Conservation (phyloP, 1,284 basidiomycete genomes). For the Moniliophthora roreri region DNA sequence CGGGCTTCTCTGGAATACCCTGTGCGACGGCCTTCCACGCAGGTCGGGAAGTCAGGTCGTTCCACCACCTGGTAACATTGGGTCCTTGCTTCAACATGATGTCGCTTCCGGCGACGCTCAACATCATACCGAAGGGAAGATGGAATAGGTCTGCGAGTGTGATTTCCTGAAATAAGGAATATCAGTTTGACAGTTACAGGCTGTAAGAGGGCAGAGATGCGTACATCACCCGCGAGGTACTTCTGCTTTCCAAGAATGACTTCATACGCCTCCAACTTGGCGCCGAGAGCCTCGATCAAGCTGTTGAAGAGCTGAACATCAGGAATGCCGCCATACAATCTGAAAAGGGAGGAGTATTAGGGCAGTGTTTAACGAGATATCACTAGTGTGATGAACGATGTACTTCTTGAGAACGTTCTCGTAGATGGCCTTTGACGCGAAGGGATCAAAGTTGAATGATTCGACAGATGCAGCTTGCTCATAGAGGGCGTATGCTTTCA, state of each 20-base stretch:
- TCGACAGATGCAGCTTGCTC: constrained; percentile 60
- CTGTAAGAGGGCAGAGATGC: constrained; percentile 12
- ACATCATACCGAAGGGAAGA: background rate
- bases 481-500: constrained; percentile 40
- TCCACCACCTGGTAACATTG: constrained; percentile 5
- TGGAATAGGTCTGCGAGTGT: background rate
- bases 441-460: constrained; percentile 48
- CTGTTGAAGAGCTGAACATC: constrained; percentile 26
- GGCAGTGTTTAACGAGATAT: background rate
- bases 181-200: background rate
- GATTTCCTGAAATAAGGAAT: background rate
- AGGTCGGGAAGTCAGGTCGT: background rate
- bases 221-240: constrained; percentile 51
- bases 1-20: background rate
- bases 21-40: background rate
- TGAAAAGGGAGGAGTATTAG: constrained; percentile 8
- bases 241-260: constrained; percentile 48
- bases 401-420: constrained; percentile 46
- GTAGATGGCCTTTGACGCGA: constrained; percentile 34
- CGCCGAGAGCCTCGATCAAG: constrained; percentile 28
- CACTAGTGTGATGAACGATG: background rate
- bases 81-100: background rate
- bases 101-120: background rate
- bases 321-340: constrained; percentile 17
- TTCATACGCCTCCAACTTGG: constrained; percentile 50